Conservation (phyloP, 2,329 filamentous ascomycete species). For the Fusarium verrucosum region DNA sequence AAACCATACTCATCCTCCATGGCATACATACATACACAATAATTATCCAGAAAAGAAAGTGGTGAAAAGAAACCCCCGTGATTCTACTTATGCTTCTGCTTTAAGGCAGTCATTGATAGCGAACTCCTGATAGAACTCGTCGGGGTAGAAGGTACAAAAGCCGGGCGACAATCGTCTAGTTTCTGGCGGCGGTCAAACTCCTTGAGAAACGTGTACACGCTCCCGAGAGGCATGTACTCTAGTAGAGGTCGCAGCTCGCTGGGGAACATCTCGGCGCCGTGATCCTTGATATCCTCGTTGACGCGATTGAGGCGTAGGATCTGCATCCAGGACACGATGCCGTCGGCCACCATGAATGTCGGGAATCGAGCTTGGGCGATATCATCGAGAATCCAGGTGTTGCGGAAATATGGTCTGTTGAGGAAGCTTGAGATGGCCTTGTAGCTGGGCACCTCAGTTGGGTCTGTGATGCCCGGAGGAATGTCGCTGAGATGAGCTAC, state of each 20-base stretch:
- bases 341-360: constrained; percentile 36
- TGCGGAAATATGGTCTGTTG: constrained; percentile 38
- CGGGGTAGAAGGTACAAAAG: constrained; percentile 5
- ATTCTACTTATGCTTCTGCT: neutral
- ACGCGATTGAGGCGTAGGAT: constrained; percentile 38
- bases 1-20: too few species aligned
- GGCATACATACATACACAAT: neutral
- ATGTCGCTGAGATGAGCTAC: constrained; percentile 39
- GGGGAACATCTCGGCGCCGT: constrained; percentile 37
- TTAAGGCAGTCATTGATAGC: constrained; percentile 25
- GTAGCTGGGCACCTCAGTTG: constrained; percentile 37
- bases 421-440: constrained; percentile 34
- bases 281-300: constrained; percentile 39
- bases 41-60: neutral
- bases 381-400: constrained; percentile 40
- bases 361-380: constrained; percentile 37
- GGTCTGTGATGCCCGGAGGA: constrained; percentile 35
- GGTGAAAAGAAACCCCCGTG: neutral
- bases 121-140: constrained; percentile 37
- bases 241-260: constrained; percentile 28
- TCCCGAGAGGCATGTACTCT: constrained; percentile 37
- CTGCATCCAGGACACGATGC: constrained; percentile 42
- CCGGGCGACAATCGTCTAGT: constrained; percentile 3
- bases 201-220: constrained; percentile 38
- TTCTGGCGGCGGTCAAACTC: constrained; percentile 38